Evolutionary conservation across 2,329 filamentous ascomycete species (phyloP).

Genomic region (Lizonia empirigonia): DNA sequence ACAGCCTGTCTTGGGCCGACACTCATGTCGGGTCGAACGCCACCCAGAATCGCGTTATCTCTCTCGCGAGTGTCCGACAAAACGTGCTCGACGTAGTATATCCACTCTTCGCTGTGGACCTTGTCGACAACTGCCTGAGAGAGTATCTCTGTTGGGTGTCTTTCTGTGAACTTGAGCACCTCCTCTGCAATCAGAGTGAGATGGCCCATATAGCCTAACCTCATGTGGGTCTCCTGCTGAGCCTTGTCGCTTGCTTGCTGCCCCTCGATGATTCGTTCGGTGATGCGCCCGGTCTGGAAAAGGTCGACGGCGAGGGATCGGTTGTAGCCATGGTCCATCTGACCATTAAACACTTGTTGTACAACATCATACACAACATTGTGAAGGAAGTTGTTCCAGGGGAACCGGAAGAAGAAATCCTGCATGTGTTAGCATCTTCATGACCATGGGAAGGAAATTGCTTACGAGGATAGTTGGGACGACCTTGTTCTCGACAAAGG

Average conservation of each 20-base stretch:
- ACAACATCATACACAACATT: constrained; percentile 99
- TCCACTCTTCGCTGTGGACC: constrained; percentile 89
- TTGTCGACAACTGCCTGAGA: constrained; percentile 84
- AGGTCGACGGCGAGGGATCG: constrained; percentile 86
- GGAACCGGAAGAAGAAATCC: constrained; percentile 98
- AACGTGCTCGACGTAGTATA: constrained; percentile 91
- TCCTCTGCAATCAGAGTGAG: constrained; percentile 96
- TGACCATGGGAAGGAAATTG: constrained; percentile 16
- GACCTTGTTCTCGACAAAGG: constrained; percentile 92
- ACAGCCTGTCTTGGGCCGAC: constrained; percentile 77
- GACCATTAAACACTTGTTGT: constrained; percentile 98
- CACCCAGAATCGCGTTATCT: constrained; percentile 97
- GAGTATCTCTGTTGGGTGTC: constrained; percentile 85
- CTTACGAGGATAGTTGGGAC: constrained; percentile 93
- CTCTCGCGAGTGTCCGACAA: constrained; percentile 91
- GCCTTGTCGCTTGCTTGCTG: constrained; percentile 86
- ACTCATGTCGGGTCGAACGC: constrained; percentile 88
- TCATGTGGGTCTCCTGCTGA: constrained; percentile 81
- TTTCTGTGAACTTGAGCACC: constrained; percentile 96
- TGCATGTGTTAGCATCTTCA: constrained; percentile 44
- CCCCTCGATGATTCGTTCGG: constrained; percentile 87
- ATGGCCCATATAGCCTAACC: constrained; percentile 98
- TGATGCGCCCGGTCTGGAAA: constrained; percentile 89
- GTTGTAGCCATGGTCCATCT: constrained; percentile 96
- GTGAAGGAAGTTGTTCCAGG: constrained; percentile 99